These are phyloP conservation scores for Geotrichum bryndzae DNA, from an alignment of 1,139 yeast species.

Conservation along the genomic window DNA sequence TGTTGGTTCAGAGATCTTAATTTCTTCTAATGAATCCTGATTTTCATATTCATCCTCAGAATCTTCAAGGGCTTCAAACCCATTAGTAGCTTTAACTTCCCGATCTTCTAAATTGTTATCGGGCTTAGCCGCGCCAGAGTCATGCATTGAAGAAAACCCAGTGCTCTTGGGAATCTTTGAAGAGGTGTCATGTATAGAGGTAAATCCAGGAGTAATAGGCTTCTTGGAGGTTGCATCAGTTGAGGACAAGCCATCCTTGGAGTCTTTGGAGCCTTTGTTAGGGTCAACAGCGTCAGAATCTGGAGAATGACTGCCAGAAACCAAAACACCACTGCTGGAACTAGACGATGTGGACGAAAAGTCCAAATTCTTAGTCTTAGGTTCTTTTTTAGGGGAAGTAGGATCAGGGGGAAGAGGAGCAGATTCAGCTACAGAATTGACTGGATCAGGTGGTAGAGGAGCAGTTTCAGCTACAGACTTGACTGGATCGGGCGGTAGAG, in stretches of 20 bases:
- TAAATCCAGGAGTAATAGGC: neutral
- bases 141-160: neutral
- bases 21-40: neutral
- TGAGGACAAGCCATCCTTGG: too few relatives aligned
- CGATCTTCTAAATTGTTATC: neutral
- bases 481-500: slow-evolving; percentile 17
- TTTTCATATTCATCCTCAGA: neutral
- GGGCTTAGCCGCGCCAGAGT: neutral
- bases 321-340: slow-evolving; percentile 1
- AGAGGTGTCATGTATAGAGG: neutral
- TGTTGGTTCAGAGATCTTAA: neutral
- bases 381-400: neutral
- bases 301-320: slow-evolving; percentile 1
- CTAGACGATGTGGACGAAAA: neutral
- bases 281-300: neutral
- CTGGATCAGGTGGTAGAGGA: neutral
- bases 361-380: neutral
- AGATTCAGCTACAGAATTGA: neutral
- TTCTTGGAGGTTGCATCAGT: neutral
- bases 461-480: neutral
- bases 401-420: neutral
- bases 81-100: neutral
- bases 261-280: neutral
- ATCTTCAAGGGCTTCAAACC: neutral
- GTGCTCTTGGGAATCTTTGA: neutral